Evolutionary conservation across 345 rosid species (phyloP), one percentile per base, ranked within the genome.

Genomic region (Leavenworthia alabamica): DNA sequence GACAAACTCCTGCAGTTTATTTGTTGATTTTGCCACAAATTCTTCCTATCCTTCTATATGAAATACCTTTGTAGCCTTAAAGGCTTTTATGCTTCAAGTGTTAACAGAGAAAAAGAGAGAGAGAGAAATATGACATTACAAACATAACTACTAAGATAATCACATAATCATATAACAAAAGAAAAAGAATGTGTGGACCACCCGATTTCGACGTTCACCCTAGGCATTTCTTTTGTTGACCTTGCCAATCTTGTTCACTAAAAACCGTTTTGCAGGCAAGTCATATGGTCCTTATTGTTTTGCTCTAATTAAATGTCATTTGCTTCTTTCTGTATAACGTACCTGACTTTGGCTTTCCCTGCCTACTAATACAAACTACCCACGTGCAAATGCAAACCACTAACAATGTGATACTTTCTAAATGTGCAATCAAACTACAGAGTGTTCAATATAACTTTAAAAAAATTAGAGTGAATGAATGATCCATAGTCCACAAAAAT

Each of bases 171-270:
- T 55, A 55, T 44, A 9, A 13, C 11, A 56, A 5, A 24, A 57
- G 16, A 57, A 27, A 41, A 28, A 12, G 41, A 29, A 59, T 59
- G 64, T 29, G 8, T 19, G 27, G 12, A 17, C 40, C 32, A 16
- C 46, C 32, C 33, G 4, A 55, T 4, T 23, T 41, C 24, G 28
- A 15, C 10, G 11, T 40, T 48, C 62, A 56, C 35, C 62, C 27
- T 57, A 56, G 46, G 28, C 47, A 39, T 12, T 56, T 13, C 48
- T 40, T 40, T 56, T 43, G 63, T 43, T 27, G 31, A 44, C 42
- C 31, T 44, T 28, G 29, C 64, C 64, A 59, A 19, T 44, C 52
- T 19, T 44, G 12, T 17, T 59, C 64, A 42, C 41, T 43, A 44
- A 39, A 43, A 16, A 50, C 41, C 10, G 11, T 42, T 42, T 28